These are phyloP conservation scores for Favolaschia claudopus DNA, from an alignment of 768 basidiomycete genomes.

Conservation along the genomic window DNA sequence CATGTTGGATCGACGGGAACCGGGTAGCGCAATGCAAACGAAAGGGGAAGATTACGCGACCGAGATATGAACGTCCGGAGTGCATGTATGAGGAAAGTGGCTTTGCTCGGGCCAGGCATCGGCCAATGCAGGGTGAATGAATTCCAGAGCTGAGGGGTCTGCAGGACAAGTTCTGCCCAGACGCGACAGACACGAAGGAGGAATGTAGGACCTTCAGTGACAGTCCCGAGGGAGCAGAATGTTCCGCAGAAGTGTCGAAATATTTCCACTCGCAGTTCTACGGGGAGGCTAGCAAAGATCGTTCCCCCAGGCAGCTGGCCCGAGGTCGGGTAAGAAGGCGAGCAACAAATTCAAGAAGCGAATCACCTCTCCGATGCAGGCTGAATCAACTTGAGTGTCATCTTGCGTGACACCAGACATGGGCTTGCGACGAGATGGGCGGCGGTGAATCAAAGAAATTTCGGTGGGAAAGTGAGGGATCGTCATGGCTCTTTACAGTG, in stretches of 20 bases:
- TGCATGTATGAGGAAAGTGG: slow-evolving; percentile 27
- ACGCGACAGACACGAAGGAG: slow-evolving; percentile 48
- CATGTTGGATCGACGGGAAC: slow-evolving; percentile 15
- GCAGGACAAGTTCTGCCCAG: slow-evolving; percentile 49
- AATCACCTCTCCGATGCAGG: slow-evolving; percentile 5
- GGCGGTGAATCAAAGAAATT: not conserved
- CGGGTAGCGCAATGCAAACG: slow-evolving; percentile 17
- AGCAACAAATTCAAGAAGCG: not conserved
- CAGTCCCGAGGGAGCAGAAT: slow-evolving; percentile 38
- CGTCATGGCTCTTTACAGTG: slow-evolving; percentile 15
- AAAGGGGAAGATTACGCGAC: slow-evolving; percentile 34
- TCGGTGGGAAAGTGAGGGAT: slow-evolving; percentile 5
- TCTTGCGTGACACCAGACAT: not conserved
- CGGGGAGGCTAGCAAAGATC: slow-evolving; percentile 47
- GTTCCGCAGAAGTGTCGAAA: slow-evolving; percentile 47
- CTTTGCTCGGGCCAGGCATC: slow-evolving; percentile 19
- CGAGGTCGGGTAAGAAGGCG: not conserved
- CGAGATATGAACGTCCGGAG: slow-evolving; percentile 46
- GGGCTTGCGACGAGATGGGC: slow-evolving; percentile 3
- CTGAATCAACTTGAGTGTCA: not conserved
- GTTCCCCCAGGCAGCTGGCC: slow-evolving; percentile 7
- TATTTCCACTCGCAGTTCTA: slow-evolving; percentile 56
- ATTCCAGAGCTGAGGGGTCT: slow-evolving; percentile 56
- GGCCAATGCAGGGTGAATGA: slow-evolving; percentile 45
- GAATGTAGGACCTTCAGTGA: slow-evolving; percentile 45